Base-by-base conservation (phyloP, 768 basidiomycete genomes). In the Tremella mesenterica region DNA sequence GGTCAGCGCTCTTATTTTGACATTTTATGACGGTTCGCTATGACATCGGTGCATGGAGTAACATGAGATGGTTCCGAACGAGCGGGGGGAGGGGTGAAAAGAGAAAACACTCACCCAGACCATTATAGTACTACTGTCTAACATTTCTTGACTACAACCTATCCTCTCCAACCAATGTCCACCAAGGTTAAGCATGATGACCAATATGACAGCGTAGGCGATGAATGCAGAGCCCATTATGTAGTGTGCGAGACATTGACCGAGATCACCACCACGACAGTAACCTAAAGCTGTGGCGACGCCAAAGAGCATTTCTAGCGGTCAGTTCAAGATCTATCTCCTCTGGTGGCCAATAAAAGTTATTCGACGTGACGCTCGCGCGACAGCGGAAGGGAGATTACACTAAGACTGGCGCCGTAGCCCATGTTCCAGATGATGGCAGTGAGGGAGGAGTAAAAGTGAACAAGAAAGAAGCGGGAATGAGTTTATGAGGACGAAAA, bases 181-280 rank as follows among this genome's bases (percentile, higher is more conserved):
- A 0, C 90, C 89, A 4, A 82, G 79, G 8, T 86, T 75, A 8
- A 91, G 75, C 60, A 90, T 75, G 44, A 93, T 80, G 3, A 84
- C 80, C 80, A 93, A 82, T 50, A 92, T 81, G 13, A 80, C 77
- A 1, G 82, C 89, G 65, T 95, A 93, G 0, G 81, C 89, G 59
- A 91, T 86, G 68, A 95, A 95, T 0, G 85, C 87, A 52, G 86
- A 84, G 45, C 90, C 89, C 81, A 71, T 61, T 30, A 63, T 63
- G 8, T 58, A 52, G 28, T 59, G 54, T 48, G 58, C 54, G 2
- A 88, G 78, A 72, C 91, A 95, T 75, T 93, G 91, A 6, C 83
- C 85, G 1, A 91, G 76, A 26, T 81, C 74, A 4, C 78, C 85
- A n/a, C 81, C 86, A 16, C 83, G 78, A 69, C 91, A 95, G 65